phyloP scores from a whole-genome alignment of 208 protist species.

The Leishmania gerbilli region DNA sequence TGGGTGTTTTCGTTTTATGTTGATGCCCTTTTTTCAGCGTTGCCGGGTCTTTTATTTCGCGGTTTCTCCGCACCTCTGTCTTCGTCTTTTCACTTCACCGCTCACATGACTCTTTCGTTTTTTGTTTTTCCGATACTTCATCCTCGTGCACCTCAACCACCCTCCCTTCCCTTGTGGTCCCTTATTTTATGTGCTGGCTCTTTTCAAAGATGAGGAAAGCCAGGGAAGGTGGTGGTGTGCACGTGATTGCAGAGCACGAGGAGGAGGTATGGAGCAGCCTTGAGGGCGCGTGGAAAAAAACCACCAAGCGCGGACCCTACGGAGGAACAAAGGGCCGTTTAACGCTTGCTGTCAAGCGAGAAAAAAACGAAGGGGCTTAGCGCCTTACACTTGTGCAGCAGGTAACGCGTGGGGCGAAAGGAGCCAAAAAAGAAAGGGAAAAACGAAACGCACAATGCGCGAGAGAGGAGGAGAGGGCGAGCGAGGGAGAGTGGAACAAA shows the following conservation, averaged over 20 bases:
- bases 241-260: background rate
- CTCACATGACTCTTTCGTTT: background rate
- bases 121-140: background rate
- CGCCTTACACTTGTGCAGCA: background rate
- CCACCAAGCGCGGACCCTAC: background rate
- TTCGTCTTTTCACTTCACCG: background rate
- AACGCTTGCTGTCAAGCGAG: background rate
- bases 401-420: background rate
- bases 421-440: no score
- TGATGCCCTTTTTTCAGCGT: background rate
- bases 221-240: background rate
- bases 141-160: background rate
- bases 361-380: background rate
- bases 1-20: background rate
- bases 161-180: background rate
- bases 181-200: background rate
- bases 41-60: slow-evolving; percentile 9
- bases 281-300: background rate
- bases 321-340: background rate
- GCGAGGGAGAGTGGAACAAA: background rate
- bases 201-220: background rate
- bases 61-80: background rate
- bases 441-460: background rate
- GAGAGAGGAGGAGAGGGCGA: background rate
- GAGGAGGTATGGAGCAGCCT: background rate